These are phyloP conservation scores for Pseudogymnoascus sp. DNA, from an alignment of 2,329 filamentous ascomycete species.

Conservation along the genomic window DNA sequence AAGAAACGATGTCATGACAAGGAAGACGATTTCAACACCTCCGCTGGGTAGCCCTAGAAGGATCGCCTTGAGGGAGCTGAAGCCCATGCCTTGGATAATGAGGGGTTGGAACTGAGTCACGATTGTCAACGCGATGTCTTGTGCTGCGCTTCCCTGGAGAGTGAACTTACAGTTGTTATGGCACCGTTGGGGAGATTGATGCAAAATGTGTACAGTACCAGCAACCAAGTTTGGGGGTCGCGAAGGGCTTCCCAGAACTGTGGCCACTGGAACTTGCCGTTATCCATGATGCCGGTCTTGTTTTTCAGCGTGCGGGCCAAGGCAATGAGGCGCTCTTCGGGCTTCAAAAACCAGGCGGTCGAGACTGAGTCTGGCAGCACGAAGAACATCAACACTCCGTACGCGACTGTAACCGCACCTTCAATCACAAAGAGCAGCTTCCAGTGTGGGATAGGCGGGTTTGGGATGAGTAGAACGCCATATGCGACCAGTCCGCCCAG, in stretches of 20 bases:
- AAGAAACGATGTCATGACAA: constrained; percentile 12
- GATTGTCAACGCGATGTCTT: not conserved
- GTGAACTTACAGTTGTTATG: constrained; percentile 30
- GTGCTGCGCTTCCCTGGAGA: not conserved
- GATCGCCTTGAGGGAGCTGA: constrained; percentile 29
- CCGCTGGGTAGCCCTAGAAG: constrained; percentile 56
- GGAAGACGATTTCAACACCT: constrained; percentile 14
- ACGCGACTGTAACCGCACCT: constrained; percentile 26
- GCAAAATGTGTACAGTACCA: constrained; percentile 22
- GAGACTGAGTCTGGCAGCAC: constrained; percentile 44
- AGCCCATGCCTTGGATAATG: constrained; percentile 34
- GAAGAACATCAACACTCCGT: constrained; percentile 35
- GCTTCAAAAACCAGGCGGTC: constrained; percentile 34
- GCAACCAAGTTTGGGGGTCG: constrained; percentile 30
- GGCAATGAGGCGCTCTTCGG: constrained; percentile 35
- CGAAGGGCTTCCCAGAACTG: constrained; percentile 34
- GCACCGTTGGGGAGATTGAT: constrained; percentile 33
- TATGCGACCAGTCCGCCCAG: constrained; percentile 16
- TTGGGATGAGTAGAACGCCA: constrained; percentile 16
- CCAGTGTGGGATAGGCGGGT: constrained; percentile 16
- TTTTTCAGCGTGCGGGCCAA: constrained; percentile 21
- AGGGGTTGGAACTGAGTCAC: constrained; percentile 29
- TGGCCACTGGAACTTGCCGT: constrained; percentile 29
- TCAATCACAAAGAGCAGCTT: constrained; percentile 22
- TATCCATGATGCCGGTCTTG: constrained; percentile 17